These are phyloP conservation scores for Aspergillus piperis DNA, from an alignment of 2,329 filamentous ascomycete species.

Conservation along the genomic window DNA sequence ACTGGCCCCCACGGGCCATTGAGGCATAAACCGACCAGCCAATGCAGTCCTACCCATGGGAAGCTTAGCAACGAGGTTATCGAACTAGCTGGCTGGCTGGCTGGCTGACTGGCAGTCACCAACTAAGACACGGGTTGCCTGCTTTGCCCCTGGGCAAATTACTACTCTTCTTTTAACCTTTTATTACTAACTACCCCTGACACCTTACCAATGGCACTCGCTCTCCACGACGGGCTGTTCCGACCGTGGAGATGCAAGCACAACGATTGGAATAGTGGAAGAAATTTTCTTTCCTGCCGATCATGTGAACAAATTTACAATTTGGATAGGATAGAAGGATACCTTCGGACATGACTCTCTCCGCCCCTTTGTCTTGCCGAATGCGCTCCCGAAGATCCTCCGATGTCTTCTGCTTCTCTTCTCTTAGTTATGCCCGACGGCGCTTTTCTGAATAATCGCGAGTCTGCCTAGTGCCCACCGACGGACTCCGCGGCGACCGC, in stretches of 20 bases:
- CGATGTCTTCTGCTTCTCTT: not conserved
- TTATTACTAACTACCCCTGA: not conserved
- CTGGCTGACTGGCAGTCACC: not conserved
- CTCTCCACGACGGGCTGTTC: not conserved
- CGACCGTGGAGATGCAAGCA: not conserved
- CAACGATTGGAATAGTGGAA: not conserved
- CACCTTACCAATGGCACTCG: not conserved
- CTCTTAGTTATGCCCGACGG: too few species aligned
- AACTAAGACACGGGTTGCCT: too few species aligned
- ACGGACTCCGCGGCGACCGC: not conserved
- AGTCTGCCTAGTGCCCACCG: not conserved
- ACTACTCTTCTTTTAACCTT: too few species aligned
- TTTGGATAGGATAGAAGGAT: too few species aligned
- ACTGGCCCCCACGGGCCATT: conserved; percentile 9
- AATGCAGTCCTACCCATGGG: conserved; percentile 1
- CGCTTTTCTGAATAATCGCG: not conserved
- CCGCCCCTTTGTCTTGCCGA: not conserved
- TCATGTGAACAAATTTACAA: too few species aligned
- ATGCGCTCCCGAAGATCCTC: not conserved
- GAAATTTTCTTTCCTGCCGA: not conserved
- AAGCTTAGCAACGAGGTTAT: conserved; percentile 11
- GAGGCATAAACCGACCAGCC: not conserved
- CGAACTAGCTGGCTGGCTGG: not conserved
- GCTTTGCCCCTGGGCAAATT: not conserved
- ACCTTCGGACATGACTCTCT: not conserved